These are phyloP conservation scores for Penicillium sp. DNA, from an alignment of 2,329 filamentous ascomycete species.

Conservation along the genomic window DNA sequence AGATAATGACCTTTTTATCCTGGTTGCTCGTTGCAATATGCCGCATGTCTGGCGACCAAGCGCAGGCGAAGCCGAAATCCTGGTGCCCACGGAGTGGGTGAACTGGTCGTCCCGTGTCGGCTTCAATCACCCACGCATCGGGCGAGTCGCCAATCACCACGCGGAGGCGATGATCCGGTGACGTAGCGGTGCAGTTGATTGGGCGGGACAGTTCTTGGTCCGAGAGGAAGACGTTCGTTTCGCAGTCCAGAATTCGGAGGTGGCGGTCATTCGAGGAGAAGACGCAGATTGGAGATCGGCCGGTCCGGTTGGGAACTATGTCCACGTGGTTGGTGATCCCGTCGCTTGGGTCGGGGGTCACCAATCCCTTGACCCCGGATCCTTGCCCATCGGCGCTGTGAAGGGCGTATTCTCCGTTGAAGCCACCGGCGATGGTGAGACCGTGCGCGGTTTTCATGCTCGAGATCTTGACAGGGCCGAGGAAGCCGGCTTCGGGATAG, in stretches of 20 bases:
- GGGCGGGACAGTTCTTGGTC: constrained; percentile 44
- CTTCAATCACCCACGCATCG: constrained; percentile 48
- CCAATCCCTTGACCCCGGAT: constrained; percentile 50
- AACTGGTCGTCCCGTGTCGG: constrained; percentile 46
- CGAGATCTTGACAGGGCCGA: constrained; percentile 53
- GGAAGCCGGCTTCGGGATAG: constrained; percentile 40
- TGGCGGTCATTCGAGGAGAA: constrained; percentile 63
- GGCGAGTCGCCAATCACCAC: constrained; percentile 50
- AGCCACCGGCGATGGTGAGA: constrained; percentile 60
- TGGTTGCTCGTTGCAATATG: constrained; percentile 53
- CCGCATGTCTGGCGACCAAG: constrained; percentile 53
- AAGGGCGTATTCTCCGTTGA: constrained; percentile 61
- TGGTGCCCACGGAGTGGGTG: constrained; percentile 45
- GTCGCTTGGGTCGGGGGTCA: constrained; percentile 41
- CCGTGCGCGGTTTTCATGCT: constrained; percentile 56
- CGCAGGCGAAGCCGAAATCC: constrained; percentile 52
- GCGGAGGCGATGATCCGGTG: constrained; percentile 48
- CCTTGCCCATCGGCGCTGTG: constrained; percentile 48
- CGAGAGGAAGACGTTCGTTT: constrained; percentile 46
- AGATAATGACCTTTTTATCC: constrained; percentile 52
- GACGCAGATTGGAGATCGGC: constrained; percentile 54
- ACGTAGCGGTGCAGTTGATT: constrained; percentile 52
- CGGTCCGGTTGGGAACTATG: constrained; percentile 53
- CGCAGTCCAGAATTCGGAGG: constrained; percentile 59
- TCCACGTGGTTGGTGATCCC: constrained; percentile 65